Evolutionary conservation across 768 basidiomycete species (phyloP), one percentile per base, ranked within the genome.

Genomic region (Lactarius indigo): DNA sequence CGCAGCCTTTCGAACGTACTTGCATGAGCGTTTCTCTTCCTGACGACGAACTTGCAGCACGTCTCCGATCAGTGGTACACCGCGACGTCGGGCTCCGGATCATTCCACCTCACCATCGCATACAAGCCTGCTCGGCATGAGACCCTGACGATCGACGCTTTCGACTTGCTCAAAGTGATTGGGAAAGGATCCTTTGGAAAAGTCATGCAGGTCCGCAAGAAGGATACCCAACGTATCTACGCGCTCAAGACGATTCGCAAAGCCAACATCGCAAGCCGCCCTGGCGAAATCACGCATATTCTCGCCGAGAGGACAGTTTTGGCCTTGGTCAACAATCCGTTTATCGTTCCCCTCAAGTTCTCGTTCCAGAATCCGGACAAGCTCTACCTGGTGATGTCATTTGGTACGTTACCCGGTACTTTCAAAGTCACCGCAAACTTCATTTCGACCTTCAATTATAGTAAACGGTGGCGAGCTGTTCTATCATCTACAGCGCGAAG

Each of bases 141-240:
- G 74, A 80, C 90, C 4, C 82, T 98, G 57, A 93, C 94, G n/a
- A 98, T 98, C 73, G 96, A 98, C 72, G 89, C 89, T 4, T 98
- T 99, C 74, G 96, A 99, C 68, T 80, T 99, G 58, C 89, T 99
- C 73, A 97, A 96, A 76, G 96, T 99, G 55, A 96, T 99, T 66
- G 96, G 96, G 23, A 98, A 98, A 78, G 96, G 97, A 13, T 91
- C 88, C 67, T 99, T 99, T 73, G 96, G 97, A 18, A 99, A 99
- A 78, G 96, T 96, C 42, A 98, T 98, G 97, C 96, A 99, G 84
- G 96, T 99, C 50, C 90, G 95, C 62, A 99, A 99, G 81, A 96
- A 97, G 80, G 95, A 99, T 78, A 98, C 97, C 1, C 86, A 93
- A 71, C 93, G 97, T 65, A 91, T 99, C 73, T 99, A 99, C 79